Conservation (phyloP, 1,139 yeast species). For the Taiozyma sp. region DNA sequence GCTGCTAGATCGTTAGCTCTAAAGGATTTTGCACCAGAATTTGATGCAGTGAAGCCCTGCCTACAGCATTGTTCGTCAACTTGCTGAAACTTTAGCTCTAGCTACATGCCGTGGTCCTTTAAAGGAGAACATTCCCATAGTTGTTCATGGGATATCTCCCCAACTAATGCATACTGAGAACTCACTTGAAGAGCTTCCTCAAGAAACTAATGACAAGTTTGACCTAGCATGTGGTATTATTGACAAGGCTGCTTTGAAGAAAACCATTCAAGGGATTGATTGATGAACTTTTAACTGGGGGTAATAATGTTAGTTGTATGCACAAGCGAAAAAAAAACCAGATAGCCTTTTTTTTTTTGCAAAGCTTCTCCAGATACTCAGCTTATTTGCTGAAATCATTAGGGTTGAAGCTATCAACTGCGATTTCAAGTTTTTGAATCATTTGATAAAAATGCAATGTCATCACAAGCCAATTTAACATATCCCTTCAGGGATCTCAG, state of each 20-base stretch:
- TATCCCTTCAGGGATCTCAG: conserved; percentile 17
- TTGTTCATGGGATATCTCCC: conserved; percentile 32
- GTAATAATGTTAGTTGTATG: conserved; percentile 61
- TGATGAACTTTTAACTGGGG: conserved; percentile 72
- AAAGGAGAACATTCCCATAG: conserved; percentile 49
- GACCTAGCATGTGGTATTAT: conserved; percentile 77
- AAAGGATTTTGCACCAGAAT: conserved; percentile 92
- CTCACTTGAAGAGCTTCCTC: conserved; percentile 61
- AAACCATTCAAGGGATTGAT: conserved; percentile 81
- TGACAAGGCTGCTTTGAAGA: conserved; percentile 83
- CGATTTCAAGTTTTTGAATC: conserved; percentile 74
- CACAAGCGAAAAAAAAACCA: conserved; percentile 54
- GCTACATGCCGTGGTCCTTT: conserved; percentile 67
- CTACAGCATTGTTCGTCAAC: conserved; percentile 53
- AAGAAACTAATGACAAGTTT: conserved; percentile 81
- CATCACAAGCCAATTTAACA: conserved; percentile 12
- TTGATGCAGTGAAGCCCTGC: conserved; percentile 79
- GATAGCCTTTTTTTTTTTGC: conserved; percentile 66
- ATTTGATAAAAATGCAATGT: conserved; percentile 47
- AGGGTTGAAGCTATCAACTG: conserved; percentile 74
- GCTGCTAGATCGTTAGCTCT: conserved; percentile 78
- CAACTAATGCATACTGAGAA: conserved; percentile 33
- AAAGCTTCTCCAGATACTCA: conserved; percentile 63
- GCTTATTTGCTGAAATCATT: conserved; percentile 84
- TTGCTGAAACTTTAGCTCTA: conserved; percentile 59